A percentile compares a stretch with the other conserved stretches of the same genome.
These are phyloP conservation scores for Diplodia intermedia DNA, from an alignment of 2,329 filamentous ascomycete genomes.

Conservation along the genomic window DNA sequence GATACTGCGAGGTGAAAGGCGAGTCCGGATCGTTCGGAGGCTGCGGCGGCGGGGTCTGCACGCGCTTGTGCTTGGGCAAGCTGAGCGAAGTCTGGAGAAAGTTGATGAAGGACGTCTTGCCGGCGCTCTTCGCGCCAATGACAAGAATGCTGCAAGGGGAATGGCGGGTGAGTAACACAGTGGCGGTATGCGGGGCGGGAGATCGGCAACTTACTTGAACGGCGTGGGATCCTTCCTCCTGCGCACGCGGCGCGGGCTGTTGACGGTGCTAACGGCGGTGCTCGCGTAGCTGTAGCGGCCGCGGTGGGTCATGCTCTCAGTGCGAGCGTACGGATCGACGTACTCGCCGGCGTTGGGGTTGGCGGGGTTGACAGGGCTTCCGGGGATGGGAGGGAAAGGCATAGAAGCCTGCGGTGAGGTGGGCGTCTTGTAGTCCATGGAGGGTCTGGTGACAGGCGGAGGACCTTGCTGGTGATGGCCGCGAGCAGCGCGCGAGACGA, in stretches of 20 bases:
- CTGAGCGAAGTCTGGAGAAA: constrained; percentile 89
- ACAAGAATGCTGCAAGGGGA: constrained; percentile 74
- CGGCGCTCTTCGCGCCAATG: constrained; percentile 83
- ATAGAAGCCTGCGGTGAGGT: constrained; percentile 50
- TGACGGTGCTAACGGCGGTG: constrained; percentile 87
- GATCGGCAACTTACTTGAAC: constrained; percentile 79
- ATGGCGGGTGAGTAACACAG: constrained; percentile 33
- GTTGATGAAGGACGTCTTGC: constrained; percentile 96
- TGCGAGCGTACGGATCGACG: constrained; percentile 79
- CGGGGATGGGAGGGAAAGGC: constrained; percentile 24
- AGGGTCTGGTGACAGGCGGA: constrained; percentile 39
- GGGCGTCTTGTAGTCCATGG: constrained; percentile 40
- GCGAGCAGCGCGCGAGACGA: constrained; percentile 64
- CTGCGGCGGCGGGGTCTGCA: constrained; percentile 50
- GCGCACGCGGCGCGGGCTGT: constrained; percentile 88
- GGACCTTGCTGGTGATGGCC: constrained; percentile 27
- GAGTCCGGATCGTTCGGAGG: constrained; percentile 56
- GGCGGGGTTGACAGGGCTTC: constrained; percentile 46
- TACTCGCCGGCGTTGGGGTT: constrained; percentile 57
- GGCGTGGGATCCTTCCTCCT: constrained; percentile 96
- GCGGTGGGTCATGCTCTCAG: constrained; percentile 95
- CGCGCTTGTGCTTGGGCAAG: constrained; percentile 79
- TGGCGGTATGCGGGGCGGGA: neutral
- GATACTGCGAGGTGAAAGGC: constrained; percentile 81
- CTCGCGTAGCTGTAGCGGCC: constrained; percentile 96